Base-by-base conservation (phyloP, 108 stramenopile species). In the Aurantiochytrium sp. region DNA sequence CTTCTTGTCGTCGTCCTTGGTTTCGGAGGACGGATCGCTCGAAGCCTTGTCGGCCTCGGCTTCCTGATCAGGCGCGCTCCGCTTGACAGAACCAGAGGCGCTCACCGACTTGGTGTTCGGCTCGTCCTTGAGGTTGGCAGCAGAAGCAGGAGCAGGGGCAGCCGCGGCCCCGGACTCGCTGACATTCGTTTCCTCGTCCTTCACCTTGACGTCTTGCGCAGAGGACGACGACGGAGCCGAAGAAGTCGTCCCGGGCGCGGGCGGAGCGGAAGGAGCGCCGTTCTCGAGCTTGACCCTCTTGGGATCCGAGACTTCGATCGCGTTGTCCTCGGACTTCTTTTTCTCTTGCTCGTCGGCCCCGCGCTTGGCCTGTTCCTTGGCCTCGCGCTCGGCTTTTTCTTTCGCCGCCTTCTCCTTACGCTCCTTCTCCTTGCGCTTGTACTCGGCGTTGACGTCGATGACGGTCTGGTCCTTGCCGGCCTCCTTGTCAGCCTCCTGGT, bases 351-450 rank as follows among this genome's bases (percentile, higher is more conserved):
- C 59, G 27, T 8, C 34, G 24, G 59, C 59, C 59, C 19, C 59
- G 32, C 34, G 27, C 24, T 65, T 65, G 32, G 27, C 34, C 34
- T 65, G 8, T 34, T 34, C 34, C 1, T 65, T 34, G 34, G 59
- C 59, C 27, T 65, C 59, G 59, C 59, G 59, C 34, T 65, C 88
- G 48, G 95, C 93, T 54, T 90, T 89, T 54, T 90, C 92, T 37
- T 92, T 92, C 55, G 87, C 90, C 52, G 92, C 89, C 55, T 86
- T 86, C 86, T 93, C 90, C 69, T 94, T 90, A 32, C 68, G 65
- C 68, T 93, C 89, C 52, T 89, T 85, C 81, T 93, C 91, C 36
- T 69, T 81, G 42, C 45, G 39, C 45, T 81, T 81, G 73, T 27
- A 48, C 42, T 81, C 73, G 30, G 32, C 39, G 73, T 81, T 81